Conservation (phyloP, 1,139 yeast genomes). For the Candida dubliniensis region DNA sequence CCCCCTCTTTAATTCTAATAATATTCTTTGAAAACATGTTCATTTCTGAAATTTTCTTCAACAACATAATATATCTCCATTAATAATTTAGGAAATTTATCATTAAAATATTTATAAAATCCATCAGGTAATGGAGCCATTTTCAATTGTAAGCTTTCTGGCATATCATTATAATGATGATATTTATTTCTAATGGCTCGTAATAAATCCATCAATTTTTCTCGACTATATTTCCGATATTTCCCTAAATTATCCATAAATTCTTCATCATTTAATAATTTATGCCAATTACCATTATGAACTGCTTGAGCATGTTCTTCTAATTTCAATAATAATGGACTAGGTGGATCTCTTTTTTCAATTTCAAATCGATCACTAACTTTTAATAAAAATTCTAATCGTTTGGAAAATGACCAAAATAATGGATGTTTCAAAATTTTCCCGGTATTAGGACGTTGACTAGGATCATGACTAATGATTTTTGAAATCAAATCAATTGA, state of each 20-base stretch:
- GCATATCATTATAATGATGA: conserved; percentile 91
- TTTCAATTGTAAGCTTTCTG: conserved; percentile 53
- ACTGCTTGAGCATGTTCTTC: conserved; percentile 58
- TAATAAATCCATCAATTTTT: conserved; percentile 76
- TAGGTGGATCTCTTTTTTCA: conserved; percentile 86
- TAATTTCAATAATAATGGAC: conserved; percentile 56
- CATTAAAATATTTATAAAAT: conserved; percentile 72
- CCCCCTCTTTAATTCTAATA: conserved; percentile 22
- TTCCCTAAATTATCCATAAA: conserved; percentile 85
- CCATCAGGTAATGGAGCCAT: conserved; percentile 87
- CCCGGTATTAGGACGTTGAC: conserved; percentile 69
- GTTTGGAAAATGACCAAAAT: conserved; percentile 78
- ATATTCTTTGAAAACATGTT: conserved; percentile 59
- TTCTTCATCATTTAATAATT: conserved; percentile 56
- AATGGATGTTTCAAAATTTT: conserved; percentile 78
- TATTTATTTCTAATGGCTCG: conserved; percentile 90
- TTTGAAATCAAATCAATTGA: conserved; percentile 67
- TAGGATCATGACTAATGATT: conserved; percentile 74
- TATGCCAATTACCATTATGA: conserved; percentile 74
- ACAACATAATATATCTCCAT: conserved; percentile 75
- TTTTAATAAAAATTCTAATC: conserved; percentile 77
- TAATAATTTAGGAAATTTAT: conserved; percentile 73
- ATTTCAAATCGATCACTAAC: conserved; percentile 90
- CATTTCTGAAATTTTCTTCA: conserved; percentile 54
- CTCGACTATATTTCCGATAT: conserved; percentile 82